phyloP scores from a whole-genome alignment of 495 filamentous ascomycete genomes.

The Annulohypoxylon nitens region DNA sequence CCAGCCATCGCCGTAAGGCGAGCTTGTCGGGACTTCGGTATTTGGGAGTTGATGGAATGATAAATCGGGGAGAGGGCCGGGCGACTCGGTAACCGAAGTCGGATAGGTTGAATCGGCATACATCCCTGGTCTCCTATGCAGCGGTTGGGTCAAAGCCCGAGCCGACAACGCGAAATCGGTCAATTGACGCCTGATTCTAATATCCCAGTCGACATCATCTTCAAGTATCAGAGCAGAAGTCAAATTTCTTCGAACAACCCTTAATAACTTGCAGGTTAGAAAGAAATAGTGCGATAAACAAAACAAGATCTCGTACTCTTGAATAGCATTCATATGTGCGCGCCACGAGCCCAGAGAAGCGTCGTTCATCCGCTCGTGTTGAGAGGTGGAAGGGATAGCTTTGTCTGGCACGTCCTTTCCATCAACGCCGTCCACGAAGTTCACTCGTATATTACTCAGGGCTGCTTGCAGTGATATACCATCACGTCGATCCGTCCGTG shows the following conservation, averaged over 20 bases:
- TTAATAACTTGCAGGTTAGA: slow-evolving; percentile 21
- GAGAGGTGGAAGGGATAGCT: slow-evolving; percentile 48
- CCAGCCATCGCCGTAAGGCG: slow-evolving; percentile 71
- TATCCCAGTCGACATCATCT: slow-evolving; percentile 71
- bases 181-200: slow-evolving; percentile 64
- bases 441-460: slow-evolving; percentile 59
- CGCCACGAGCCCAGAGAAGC: slow-evolving; percentile 46
- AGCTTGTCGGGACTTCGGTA: slow-evolving; percentile 48
- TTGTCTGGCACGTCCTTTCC: slow-evolving; percentile 55
- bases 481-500: slow-evolving; percentile 68
- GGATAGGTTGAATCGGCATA: slow-evolving; percentile 7
- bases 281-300: not conserved
- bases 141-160: slow-evolving; percentile 48
- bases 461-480: slow-evolving; percentile 62
- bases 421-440: slow-evolving; percentile 62
- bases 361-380: slow-evolving; percentile 24
- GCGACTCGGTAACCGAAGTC: not conserved
- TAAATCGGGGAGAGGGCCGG: not conserved
- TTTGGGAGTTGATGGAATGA: slow-evolving; percentile 42
- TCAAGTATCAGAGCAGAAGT: slow-evolving; percentile 68
- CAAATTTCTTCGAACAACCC: slow-evolving; percentile 61
- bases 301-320: slow-evolving; percentile 33
- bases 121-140: not conserved
- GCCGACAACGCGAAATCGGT: slow-evolving; percentile 60
- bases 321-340: slow-evolving; percentile 51